phyloP scores from a whole-genome alignment of 768 basidiomycete genomes.

The Sarcodon sp. region DNA sequence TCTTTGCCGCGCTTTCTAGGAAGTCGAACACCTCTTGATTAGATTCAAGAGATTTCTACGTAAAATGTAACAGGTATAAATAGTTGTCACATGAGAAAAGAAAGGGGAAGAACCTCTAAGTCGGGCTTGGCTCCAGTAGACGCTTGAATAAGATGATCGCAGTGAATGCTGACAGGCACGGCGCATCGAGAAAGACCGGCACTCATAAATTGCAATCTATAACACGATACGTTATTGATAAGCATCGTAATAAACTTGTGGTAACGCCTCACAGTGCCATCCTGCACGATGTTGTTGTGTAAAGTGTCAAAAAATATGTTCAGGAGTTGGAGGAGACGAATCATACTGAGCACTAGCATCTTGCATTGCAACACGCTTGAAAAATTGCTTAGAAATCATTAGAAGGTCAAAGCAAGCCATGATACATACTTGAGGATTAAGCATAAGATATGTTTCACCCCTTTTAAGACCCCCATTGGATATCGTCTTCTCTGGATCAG shows the following conservation, averaged over 20 bases:
- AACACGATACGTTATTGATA: constrained; percentile 1
- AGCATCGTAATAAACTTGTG: not conserved
- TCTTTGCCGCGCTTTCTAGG: constrained; percentile 79
- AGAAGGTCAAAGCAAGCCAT: not conserved
- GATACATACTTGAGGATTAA: constrained; percentile 35
- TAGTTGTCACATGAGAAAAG: not conserved
- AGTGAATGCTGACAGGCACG: constrained; percentile 89
- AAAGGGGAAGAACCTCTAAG: constrained; percentile 42
- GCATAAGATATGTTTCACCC: constrained; percentile 83
- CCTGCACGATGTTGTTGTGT: constrained; percentile 23
- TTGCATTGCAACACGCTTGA: constrained; percentile 93
- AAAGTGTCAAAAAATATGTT: constrained; percentile 1
- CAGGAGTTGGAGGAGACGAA: not conserved
- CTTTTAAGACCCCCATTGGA: constrained; percentile 54
- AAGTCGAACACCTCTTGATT: constrained; percentile 99
- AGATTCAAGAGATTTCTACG: constrained; percentile 66
- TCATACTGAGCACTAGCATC: constrained; percentile 85
- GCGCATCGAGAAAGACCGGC: constrained; percentile 76
- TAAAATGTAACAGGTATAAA: constrained; percentile 1
- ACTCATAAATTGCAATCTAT: constrained; percentile 96
- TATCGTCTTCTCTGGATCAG: constrained; percentile 63
- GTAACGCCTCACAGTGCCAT: constrained; percentile 60
- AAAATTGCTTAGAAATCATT: not conserved
- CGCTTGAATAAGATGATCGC: constrained; percentile 96
- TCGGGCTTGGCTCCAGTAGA: constrained; percentile 79